Base-by-base conservation (phyloP, 768 basidiomycete genomes). In the Dentipellis fragilis region DNA sequence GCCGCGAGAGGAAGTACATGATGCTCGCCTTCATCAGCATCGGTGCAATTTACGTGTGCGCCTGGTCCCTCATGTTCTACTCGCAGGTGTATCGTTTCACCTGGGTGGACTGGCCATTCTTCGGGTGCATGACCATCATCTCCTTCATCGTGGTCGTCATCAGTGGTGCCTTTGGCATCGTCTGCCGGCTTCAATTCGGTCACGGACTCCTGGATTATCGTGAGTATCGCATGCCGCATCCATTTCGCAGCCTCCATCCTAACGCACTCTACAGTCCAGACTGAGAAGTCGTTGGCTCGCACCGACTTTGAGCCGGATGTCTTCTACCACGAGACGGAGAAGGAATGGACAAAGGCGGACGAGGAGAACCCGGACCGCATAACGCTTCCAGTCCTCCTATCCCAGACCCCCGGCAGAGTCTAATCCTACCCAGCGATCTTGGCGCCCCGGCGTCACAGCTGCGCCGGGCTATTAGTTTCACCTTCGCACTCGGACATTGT, bases 151-250 rank as follows among this genome's bases (percentile, higher is more conserved):
- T 68, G 10, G 58, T 69, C 29, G 12, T 67, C 46, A 68, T 72
- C 17, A 77, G 73, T 49, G 67, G 73, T 40, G 63, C 73, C 29
- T 69, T 83, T 12, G 79, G 75, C 8, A 59, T 75, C 52, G 64
- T 80, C 22, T 83, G 79, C 61, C 69, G 76, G 59, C 58, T 72
- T 16, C 77, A 80, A 60, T 84, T 83, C 60, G 76, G 70, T 50
- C 73, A 76, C 57, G 83, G 83, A 0, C 71, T 83, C 11, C 72
- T 73, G 0, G 69, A 83, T 54, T 84, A 81, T 61, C 65, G 82
- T 84, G 60, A 58, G 80, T 71, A 2, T n/a, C 42, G 8, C n/a
- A 17, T 45, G 42, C 42, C 12, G 10, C 10, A 45, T 19, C 19
- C 42, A 2, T 1, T 19, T 0, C 16, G 42, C 42, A 4, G 5